Evolutionary conservation across 2,329 filamentous ascomycete genomes (phyloP).

Genomic region (Incumbomyces lentus): DNA sequence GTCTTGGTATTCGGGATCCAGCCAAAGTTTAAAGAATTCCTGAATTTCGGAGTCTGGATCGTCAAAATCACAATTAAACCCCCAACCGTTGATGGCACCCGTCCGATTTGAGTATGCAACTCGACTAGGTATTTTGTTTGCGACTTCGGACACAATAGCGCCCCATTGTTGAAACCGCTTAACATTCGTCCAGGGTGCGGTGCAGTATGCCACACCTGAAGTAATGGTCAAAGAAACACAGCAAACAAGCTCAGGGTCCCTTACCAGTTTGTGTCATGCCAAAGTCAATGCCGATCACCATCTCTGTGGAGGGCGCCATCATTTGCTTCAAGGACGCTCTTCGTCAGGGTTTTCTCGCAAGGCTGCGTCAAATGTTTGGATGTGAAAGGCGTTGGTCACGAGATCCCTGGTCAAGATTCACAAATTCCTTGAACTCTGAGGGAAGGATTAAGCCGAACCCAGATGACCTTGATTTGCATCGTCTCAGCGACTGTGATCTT

Average conservation of each 20-base stretch:
- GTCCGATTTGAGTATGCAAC: slow-evolving; percentile 22
- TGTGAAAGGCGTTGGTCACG: neutral
- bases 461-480: too few relatives aligned
- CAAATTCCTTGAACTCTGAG: too few relatives aligned
- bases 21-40: slow-evolving; percentile 11
- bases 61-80: slow-evolving; percentile 28
- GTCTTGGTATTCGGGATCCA: slow-evolving; percentile 9
- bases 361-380: neutral
- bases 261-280: slow-evolving; percentile 23
- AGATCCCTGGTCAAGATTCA: too few relatives aligned
- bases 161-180: slow-evolving; percentile 29
- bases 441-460: too few relatives aligned
- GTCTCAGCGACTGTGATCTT: too few relatives aligned
- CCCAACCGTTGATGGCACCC: slow-evolving; percentile 22
- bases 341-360: neutral
- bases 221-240: neutral
- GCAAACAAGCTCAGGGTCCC: neutral
- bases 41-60: slow-evolving; percentile 15
- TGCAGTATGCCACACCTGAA: slow-evolving; percentile 29
- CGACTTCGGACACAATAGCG: slow-evolving; percentile 23
- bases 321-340: neutral
- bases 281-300: slow-evolving; percentile 21
- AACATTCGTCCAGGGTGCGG: slow-evolving; percentile 26
- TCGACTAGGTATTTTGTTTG: slow-evolving; percentile 27
- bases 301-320: neutral